Evolutionary conservation across 1,284 basidiomycete genomes (phyloP), one percentile per base, ranked within the genome.

Genomic region (Schizophyllum commune): DNA sequence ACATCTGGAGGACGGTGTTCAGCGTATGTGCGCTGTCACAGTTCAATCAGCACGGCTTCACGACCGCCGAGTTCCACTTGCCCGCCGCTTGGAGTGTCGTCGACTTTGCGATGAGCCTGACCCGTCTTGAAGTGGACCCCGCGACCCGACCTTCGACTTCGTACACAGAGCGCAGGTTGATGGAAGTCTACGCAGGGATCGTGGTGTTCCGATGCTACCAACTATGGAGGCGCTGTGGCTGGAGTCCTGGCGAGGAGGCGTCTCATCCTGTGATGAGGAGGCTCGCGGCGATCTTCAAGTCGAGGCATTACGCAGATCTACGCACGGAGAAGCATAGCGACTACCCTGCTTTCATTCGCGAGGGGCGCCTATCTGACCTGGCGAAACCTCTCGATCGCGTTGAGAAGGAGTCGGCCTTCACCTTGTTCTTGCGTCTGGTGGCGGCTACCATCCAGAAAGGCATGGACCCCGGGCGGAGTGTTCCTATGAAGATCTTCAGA

Each of bases 351-450:
- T 47, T 11, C 39, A 47, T 47, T 47, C 39, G 39, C 8, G 39
- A 47, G 8, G 39, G 39, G 17, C 39, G 17, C 13, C 39, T 47
- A 17, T 47, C 4, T 9, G 39, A 47, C 8, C 39, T 47, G 13
- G 9, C 17, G 13, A 8, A 4, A 13, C 39, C 39, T 11, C 39
- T 47, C 3, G 39, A 47, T 11, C 13, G 17, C 17, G 39, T 80
- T 21, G 72, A 74, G 22, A 72, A 72, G 13, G 94, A 96, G 65
- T 86, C 88, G 1, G 85, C 91, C 5, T 96, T 91, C 71, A 83
- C 86, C 19, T 72, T 93, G 17, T 93, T 94, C 69, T 76, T 97
- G 56, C 92, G 93, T 70, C 78, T 96, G 57, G 77, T 94, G 17
- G 80, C 84, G 1, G 81, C 80, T 51, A 83, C 87, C 0, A 81